Percentiles rank a stretch among this genome's conserved stretches.
Conservation (phyloP, 108 stramenopile genomes). For the Cyclostephanos invisitatus region DNA sequence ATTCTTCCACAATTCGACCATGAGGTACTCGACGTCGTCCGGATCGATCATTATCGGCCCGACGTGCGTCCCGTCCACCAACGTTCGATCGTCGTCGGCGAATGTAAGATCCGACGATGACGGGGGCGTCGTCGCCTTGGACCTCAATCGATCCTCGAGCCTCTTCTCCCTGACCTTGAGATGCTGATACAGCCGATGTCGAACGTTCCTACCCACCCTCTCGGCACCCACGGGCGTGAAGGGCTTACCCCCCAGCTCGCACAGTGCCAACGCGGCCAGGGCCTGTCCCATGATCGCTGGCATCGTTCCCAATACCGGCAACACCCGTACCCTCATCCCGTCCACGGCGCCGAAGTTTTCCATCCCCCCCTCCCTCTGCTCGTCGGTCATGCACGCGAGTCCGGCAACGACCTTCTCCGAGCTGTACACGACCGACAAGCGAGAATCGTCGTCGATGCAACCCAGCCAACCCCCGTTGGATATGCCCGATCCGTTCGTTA, state of each 20-base stretch:
- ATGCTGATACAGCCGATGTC: slow-evolving; percentile 73
- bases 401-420: slow-evolving; percentile 92
- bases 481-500: slow-evolving; percentile 35
- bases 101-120: not conserved
- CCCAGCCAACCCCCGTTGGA: slow-evolving; percentile 36
- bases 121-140: slow-evolving; percentile 19
- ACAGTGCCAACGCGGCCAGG: slow-evolving; percentile 86
- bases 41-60: slow-evolving; percentile 75
- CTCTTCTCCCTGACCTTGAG: slow-evolving; percentile 68
- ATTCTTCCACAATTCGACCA: slow-evolving; percentile 84
- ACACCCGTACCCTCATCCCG: slow-evolving; percentile 94
- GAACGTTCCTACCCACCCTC: slow-evolving; percentile 79
- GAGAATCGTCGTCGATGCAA: slow-evolving; percentile 43
- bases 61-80: slow-evolving; percentile 48
- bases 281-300: slow-evolving; percentile 97
- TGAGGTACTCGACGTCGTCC: slow-evolving; percentile 87
- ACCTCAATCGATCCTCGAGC: slow-evolving; percentile 38
- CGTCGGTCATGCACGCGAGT: slow-evolving; percentile 88
- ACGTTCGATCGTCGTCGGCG: slow-evolving; percentile 1
- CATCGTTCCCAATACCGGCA: slow-evolving; percentile 96
- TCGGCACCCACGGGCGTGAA: slow-evolving; percentile 83
- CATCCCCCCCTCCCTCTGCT: slow-evolving; percentile 79
- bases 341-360: slow-evolving; percentile 93
- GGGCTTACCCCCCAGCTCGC: slow-evolving; percentile 91
- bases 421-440: slow-evolving; percentile 82